Evolutionary conservation across 2,329 filamentous ascomycete species (phyloP), one percentile per base, ranked within the genome.

Genomic region (Xylaria sp.): DNA sequence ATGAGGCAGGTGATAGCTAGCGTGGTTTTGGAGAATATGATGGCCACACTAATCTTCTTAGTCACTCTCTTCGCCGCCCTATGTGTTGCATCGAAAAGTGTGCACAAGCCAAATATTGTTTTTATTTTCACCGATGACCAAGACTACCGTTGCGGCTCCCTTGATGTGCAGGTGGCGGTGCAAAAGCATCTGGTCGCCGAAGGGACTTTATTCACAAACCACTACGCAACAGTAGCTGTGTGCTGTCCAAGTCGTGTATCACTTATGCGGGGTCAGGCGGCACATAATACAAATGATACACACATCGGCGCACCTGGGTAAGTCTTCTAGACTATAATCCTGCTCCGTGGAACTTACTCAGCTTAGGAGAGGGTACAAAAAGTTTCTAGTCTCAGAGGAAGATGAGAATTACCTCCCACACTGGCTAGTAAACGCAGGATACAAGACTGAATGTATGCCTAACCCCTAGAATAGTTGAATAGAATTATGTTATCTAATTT

Each of bases 251-350:
- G 87, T 0, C 80, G 89, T 1, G 89, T 89, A 2, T 85, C 83
- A 12, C 74, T 91, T 1, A 86, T 83, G 82, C 90, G 88, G 0
- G 89, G 89, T 0, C 85, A 84, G 69, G 82, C 85, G 6, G 86
- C 88, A 0, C 89, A 92, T 67, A 91, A 90, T 66, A 91, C 88
- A 0, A 91, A 91, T 67, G 87, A 91, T 1, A 91, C 89, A 0
- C 78, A 83, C 47, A 79, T 85, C 0, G 66, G 51, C 28, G 78
- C 85, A 15, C 87, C 87, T 63, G 87, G 85, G 83, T 5, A 76
- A 33, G 73, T 52, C 17, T 50, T 19, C 14, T 3, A 37, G 12
- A 14, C 4, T 8, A 15, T 1, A 2, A 15, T 23, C 2, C 15
- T 15, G 25, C 31, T 21, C 72, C 77, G 82, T 84, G 19, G 84